These are phyloP conservation scores for Kluyveromyces sp. DNA, from an alignment of 1,139 yeast species.

Conservation along the genomic window DNA sequence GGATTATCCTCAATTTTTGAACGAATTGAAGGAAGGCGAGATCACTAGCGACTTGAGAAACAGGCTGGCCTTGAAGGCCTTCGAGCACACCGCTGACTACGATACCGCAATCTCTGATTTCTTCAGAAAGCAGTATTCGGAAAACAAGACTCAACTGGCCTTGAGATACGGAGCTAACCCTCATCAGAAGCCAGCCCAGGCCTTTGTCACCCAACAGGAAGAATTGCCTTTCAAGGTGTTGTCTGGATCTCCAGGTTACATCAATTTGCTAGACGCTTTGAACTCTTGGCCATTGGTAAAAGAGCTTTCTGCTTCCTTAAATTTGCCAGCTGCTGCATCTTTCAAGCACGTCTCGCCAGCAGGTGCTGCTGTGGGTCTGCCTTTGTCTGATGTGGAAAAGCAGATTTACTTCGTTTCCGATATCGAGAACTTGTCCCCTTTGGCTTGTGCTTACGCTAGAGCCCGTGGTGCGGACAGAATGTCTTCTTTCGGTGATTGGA, in stretches of 20 bases:
- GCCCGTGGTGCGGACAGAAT: slow-evolving; percentile 99
- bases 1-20: slow-evolving; percentile 81
- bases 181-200: slow-evolving; percentile 98
- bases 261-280: slow-evolving; percentile 89
- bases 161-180: slow-evolving; percentile 98
- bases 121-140: slow-evolving; percentile 95
- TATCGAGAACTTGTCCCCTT: slow-evolving; percentile 89
- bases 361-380: slow-evolving; percentile 96
- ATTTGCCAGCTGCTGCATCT: slow-evolving; percentile 97
- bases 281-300: slow-evolving; percentile 98
- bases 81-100: slow-evolving; percentile 97
- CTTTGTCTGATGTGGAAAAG: slow-evolving; percentile 84
- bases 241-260: slow-evolving; percentile 94
- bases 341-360: slow-evolving; percentile 99
- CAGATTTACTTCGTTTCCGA: slow-evolving; percentile 91
- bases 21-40: slow-evolving; percentile 67
- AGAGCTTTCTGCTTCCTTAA: slow-evolving; percentile 89
- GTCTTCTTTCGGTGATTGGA: slow-evolving; percentile 98
- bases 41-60: slow-evolving; percentile 70
- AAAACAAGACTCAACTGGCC: slow-evolving; percentile 81
- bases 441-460: slow-evolving; percentile 97
- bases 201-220: slow-evolving; percentile 72
- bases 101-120: slow-evolving; percentile 94
- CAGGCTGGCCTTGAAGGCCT: slow-evolving; percentile 87
- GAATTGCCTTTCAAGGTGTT: slow-evolving; percentile 90